Percentiles rank a stretch among this genome's conserved stretches.
Conservation (phyloP, 257 asterid species). For the Solanum chaucha region DNA sequence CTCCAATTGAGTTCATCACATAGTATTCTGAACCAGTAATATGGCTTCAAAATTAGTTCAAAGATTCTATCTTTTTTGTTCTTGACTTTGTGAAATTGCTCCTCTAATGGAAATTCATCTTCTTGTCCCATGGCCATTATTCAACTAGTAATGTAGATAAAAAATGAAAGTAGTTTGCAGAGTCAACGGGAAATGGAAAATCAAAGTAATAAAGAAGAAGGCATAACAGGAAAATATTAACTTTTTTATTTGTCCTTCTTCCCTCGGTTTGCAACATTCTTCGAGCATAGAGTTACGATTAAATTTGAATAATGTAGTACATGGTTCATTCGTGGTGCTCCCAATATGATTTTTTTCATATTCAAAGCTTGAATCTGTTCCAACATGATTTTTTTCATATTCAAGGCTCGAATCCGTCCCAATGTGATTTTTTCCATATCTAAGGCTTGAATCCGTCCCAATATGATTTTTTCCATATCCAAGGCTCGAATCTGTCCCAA, state of each 20-base stretch:
- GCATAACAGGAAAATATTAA: neutral
- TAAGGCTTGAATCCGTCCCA: too few species aligned
- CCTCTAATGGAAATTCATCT: conserved; percentile 18
- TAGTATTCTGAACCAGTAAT: conserved; percentile 58
- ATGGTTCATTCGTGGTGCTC: accelerated
- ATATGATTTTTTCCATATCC: too few species aligned
- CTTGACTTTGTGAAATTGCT: conserved; percentile 4
- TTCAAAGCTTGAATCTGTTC: accelerated
- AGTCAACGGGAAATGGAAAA: neutral
- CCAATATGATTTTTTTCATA: too few species aligned
- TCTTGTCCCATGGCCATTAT: conserved; percentile 23
- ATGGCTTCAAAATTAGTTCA: conserved; percentile 26
- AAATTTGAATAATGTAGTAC: accelerated
- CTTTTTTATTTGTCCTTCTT: neutral
- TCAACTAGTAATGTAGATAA: neutral
- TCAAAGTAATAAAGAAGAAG: neutral
- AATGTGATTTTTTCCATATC: accelerated
- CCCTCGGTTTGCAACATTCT: neutral
- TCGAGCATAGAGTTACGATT: neutral
- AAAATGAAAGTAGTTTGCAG: neutral
- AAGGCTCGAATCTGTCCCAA: accelerated
- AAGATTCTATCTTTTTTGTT: neutral
- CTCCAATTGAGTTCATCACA: conserved; percentile 34
- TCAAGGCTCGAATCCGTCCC: too few species aligned
- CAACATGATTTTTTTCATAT: too few species aligned